phyloP scores from a whole-genome alignment of 805 yeast species.

The Kockiozyma suomiensis region DNA sequence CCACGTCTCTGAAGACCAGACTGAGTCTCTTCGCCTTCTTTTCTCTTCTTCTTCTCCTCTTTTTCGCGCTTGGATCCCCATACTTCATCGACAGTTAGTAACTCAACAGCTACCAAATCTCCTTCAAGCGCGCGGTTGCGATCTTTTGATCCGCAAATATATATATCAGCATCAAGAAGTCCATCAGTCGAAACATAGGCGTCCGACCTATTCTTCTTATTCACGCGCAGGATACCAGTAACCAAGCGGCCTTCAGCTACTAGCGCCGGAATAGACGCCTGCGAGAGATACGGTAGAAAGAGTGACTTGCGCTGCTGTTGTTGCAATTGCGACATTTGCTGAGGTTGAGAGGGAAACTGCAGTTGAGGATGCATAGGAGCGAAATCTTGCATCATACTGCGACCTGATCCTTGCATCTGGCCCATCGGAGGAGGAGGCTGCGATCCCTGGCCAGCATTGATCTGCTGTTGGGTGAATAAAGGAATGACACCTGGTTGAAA shows the following conservation, averaged over 20 bases:
- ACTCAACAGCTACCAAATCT: constrained; percentile 92
- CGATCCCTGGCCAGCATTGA: constrained; percentile 9
- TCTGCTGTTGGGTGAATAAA: constrained; percentile 24
- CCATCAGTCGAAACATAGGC: constrained; percentile 99
- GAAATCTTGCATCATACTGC: constrained; percentile 8
- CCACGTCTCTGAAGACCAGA: constrained; percentile 78
- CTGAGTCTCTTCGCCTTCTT: constrained; percentile 49
- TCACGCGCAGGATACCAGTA: constrained; percentile 89
- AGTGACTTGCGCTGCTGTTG: constrained; percentile 57
- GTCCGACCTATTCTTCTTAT: constrained; percentile 94
- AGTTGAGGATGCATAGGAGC: constrained; percentile 3
- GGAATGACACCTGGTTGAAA: constrained; percentile 29
- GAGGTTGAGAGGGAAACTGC: constrained; percentile 13
- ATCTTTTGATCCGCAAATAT: constrained; percentile 97
- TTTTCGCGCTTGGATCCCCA: constrained; percentile 97
- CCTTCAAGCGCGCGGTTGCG: constrained; percentile 97
- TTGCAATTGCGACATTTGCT: constrained; percentile 23
- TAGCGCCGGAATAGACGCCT: constrained; percentile 84
- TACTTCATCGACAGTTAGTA: constrained; percentile 93
- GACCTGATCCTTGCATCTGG: constrained; percentile 6
- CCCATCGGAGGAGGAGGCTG: constrained; percentile 7
- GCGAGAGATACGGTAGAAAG: constrained; percentile 96
- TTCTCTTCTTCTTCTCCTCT: constrained; percentile 94
- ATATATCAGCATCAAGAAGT: constrained; percentile 91
- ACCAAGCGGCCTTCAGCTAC: constrained; percentile 89